Percentiles rank a stretch among this genome's conserved stretches.
Evolutionary conservation across 2,329 filamentous ascomycete species (phyloP).

Genomic region (Stagonosporopsis rhizophila): DNA sequence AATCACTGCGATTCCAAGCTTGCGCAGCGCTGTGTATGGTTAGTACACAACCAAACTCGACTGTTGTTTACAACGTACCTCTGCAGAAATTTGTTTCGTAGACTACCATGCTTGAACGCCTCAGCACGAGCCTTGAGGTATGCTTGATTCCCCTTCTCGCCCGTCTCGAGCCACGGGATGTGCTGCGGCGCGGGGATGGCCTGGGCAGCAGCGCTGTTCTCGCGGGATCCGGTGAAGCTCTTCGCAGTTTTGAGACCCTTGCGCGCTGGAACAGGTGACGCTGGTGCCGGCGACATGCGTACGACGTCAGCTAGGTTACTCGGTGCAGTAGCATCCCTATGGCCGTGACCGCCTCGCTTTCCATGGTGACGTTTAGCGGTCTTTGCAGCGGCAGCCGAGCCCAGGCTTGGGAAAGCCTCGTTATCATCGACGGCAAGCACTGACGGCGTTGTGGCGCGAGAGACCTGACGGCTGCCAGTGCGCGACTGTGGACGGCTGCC

Average conservation of each 20-base stretch:
- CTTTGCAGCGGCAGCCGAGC: constrained; percentile 74
- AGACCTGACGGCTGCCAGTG: constrained; percentile 81
- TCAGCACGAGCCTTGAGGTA: constrained; percentile 95
- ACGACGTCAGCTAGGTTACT: constrained; percentile 92
- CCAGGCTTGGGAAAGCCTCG: constrained; percentile 91
- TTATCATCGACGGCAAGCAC: constrained; percentile 88
- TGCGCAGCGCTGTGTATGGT: constrained; percentile 76
- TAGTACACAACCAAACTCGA: constrained; percentile 8
- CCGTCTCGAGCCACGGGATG: constrained; percentile 96
- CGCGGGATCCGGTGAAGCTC: constrained; percentile 69
- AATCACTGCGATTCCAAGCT: constrained; percentile 98
- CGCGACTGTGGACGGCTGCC: constrained; percentile 77
- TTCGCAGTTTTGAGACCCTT: constrained; percentile 70
- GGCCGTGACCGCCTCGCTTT: constrained; percentile 82
- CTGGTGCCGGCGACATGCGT: constrained; percentile 91
- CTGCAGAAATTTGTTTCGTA: constrained; percentile 96
- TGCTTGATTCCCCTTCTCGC: constrained; percentile 85
- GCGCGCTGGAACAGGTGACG: constrained; percentile 63
- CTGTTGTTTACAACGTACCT: constrained; percentile 63
- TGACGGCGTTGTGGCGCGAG: constrained; percentile 67
- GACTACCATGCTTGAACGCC: constrained; percentile 94
- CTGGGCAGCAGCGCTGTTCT: constrained; percentile 81
- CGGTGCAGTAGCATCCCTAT: constrained; percentile 62
- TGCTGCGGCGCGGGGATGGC: constrained; percentile 88
- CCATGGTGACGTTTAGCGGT: constrained; percentile 90